Conservation (phyloP, 306 rosid genomes). For the Acacia crassicarpa region DNA sequence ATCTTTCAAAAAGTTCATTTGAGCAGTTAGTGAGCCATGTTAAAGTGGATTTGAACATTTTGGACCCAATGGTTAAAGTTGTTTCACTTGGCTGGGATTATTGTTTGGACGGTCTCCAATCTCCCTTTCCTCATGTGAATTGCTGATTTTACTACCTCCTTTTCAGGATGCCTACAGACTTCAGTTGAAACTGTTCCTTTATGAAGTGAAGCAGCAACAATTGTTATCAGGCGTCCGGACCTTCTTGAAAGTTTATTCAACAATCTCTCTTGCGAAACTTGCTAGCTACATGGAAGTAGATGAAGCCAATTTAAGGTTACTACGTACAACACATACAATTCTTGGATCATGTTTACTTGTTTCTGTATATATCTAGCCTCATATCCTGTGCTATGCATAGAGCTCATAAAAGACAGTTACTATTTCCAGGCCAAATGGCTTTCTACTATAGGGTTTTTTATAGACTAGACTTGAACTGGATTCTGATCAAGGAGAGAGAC, state of each 20-base stretch:
- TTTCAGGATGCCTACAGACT: slow-evolving; percentile 96
- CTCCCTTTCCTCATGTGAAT: neutral
- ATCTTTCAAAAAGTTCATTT: neutral
- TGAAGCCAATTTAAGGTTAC: slow-evolving; percentile 88
- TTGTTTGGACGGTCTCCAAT: slow-evolving; percentile 15
- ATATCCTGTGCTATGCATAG: neutral
- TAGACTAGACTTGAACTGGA: neutral
- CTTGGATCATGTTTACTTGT: slow-evolving; percentile 17
- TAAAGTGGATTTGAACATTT: slow-evolving; percentile 7
- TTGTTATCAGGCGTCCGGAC: slow-evolving; percentile 85
- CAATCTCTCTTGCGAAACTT: slow-evolving; percentile 84
- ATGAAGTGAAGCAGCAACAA: slow-evolving; percentile 98
- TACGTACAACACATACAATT: slow-evolving; percentile 28
- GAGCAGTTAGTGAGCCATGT: neutral
- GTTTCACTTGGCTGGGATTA: neutral
- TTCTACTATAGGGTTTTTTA: neutral
- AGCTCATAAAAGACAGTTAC: neutral
- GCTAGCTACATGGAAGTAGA: slow-evolving; percentile 97
- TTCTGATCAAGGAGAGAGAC: neutral
- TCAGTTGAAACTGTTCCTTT: slow-evolving; percentile 91
- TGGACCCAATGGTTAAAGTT: neutral
- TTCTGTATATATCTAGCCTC: neutral
- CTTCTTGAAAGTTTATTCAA: slow-evolving; percentile 89
- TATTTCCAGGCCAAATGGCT: neutral
- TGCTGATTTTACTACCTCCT: neutral